Evolutionary conservation across 2,329 filamentous ascomycete species (phyloP).

Genomic region (Blastomyces emzantsi): DNA sequence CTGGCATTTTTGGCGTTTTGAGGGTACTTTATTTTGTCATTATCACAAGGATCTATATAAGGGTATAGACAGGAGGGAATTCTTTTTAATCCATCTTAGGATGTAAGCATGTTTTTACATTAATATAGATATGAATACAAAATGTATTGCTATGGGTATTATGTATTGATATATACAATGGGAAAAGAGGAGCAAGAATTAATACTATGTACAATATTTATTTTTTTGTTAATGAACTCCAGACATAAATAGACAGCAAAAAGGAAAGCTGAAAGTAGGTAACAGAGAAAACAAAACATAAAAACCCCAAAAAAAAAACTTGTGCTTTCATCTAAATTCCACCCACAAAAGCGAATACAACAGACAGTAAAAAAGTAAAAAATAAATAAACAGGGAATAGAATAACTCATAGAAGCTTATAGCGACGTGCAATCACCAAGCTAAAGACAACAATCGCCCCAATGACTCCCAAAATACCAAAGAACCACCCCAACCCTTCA

Average conservation of each 20-base stretch:
- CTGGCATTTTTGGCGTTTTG: neutral
- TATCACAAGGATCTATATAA: neutral
- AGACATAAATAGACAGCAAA: slow-evolving; percentile 1
- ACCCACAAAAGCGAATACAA: neutral
- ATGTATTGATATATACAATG: too few relatives aligned
- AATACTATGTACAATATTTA: neutral
- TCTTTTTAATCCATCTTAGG: neutral
- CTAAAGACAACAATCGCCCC: slow-evolving; percentile 33
- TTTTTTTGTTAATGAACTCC: neutral
- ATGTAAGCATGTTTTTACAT: neutral
- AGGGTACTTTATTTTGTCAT: neutral
- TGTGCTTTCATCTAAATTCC: neutral
- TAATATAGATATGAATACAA: neutral
- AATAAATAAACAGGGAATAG: neutral
- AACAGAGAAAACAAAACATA: neutral
- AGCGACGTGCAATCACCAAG: slow-evolving; percentile 33
- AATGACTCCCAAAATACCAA: slow-evolving; percentile 42
- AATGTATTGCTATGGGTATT: neutral
- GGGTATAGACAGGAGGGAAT: neutral
- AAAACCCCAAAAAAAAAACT: neutral
- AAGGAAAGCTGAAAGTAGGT: neutral
- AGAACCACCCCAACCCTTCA: slow-evolving; percentile 40
- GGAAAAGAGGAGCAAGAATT: neutral
- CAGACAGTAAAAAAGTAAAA: neutral
- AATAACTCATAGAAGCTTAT: slow-evolving; percentile 31